Base-by-base conservation (phyloP, 139 green algal genomes). In the Chlamydomonas asymmetrica region DNA sequence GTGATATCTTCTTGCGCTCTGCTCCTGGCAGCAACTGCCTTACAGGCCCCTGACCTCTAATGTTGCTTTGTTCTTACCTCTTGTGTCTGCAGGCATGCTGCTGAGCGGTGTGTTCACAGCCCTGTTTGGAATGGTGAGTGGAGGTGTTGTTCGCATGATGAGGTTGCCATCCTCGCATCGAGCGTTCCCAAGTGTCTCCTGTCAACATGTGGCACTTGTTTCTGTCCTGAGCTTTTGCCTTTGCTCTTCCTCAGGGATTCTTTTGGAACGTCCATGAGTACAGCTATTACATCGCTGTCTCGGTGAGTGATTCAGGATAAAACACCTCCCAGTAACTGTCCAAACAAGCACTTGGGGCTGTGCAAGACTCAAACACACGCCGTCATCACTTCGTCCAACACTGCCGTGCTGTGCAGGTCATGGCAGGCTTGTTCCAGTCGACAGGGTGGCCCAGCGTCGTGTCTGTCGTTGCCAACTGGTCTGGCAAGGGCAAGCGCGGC, bases 391-490 rank as follows among this genome's bases (percentile, higher is more conserved):
- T n/a, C n/a, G n/a, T n/a, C n/a, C n/a, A n/a, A n/a, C n/a, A n/a
- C n/a, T n/a, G n/a, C 31, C 2, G 29, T 38, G 7, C 56, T 35
- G 23, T 61, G 61, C 75, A 88, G 86, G 67, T 94, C 23, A 50
- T 82, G 13, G 90, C 82, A 49, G 94, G 94, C 27, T 66, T 97
- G 35, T 91, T 97, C 66, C 93, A 98, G 80, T 91, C 88, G 50
- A 97, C 92, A 0, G 95, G 95, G 31, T 98, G 95, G 95, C 95
- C 95, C 6, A 91, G 81, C 63, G 95, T 98, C 22, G 95, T 98
- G 37, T 84, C 83, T 48, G 87, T 98, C 23, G 92, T 98, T 71
- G 95, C 90, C 43, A 97, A 97, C 83, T 98, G 95, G 95, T 97
- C 91, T 85, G 94, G 93, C 62, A 97, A 97, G 75, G 89, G 91